Base-by-base conservation (phyloP, 371 early-diverging fungal genomes). In the Syncephalastrum contaminatum region DNA sequence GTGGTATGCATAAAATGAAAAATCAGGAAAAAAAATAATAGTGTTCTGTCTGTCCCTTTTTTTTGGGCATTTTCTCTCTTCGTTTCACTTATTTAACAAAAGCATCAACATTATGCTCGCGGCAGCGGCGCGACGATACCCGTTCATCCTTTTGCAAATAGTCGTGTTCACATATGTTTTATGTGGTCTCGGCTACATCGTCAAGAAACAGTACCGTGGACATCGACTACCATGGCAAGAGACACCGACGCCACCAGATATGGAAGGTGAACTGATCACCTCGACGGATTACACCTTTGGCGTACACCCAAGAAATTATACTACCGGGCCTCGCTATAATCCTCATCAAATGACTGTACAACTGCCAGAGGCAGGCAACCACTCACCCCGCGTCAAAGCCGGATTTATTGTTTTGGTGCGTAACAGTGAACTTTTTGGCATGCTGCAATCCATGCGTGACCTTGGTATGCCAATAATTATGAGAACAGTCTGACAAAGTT, bases 381-480 rank as follows among this genome's bases (percentile, higher is more conserved):
- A 45, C 20, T 58, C 72, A 18, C 45, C 75, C 40, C 65, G 87
- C 49, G 55, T 63, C 45, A 59, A 75, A 54, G 91, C 86, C 0
- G 83, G 77, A 1, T 85, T 89, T 64, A 75, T 85, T 14, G 73
- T 82, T 30, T 53, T 85, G 0, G 78, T 73, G 0, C 71, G 95
- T 25, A 93, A 97, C 63, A 56, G 62, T 4, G 96, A 97, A 51
- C 66, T 91, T 25, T 48, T 75, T 25, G 84, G 76, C 6, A 81
- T 94, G 58, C 60, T 67, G 20, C 56, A 53, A n/a, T 79, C 92
- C 2, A 77, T 97, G 64, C 71, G 66, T 16, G 79, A 86, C 63
- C 73, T 94, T 25, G 70, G 59, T 53, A 59, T 30, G 36, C 36
- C 10, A 30, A 30, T 10, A 30, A 8, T 8, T 2, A 30, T 8